Evolutionary conservation across 1,284 basidiomycete species (phyloP).

Genomic region (Mycosarcoma mackinlayi): DNA sequence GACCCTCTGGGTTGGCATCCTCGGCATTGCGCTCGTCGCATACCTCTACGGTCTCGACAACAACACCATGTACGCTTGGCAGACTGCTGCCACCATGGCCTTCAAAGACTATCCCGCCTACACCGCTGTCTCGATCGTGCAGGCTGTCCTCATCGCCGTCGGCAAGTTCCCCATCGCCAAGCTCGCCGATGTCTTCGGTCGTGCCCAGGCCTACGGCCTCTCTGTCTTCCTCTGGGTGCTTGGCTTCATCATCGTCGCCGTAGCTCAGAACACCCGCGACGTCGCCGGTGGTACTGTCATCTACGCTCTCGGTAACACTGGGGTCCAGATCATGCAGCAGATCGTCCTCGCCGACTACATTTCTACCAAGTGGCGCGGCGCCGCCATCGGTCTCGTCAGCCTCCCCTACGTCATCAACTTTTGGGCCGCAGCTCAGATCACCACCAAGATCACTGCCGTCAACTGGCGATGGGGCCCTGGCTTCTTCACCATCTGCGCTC

Average conservation of each 20-base stretch:
- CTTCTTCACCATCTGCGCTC: slow-evolving; percentile 65
- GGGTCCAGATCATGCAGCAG: slow-evolving; percentile 66
- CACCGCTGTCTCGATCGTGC: slow-evolving; percentile 51
- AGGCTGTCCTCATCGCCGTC: slow-evolving; percentile 65
- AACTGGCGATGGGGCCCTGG: slow-evolving; percentile 66
- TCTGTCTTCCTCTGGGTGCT: slow-evolving; percentile 61
- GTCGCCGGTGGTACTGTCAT: slow-evolving; percentile 59
- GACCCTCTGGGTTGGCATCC: slow-evolving; percentile 54
- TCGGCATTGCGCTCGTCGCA: slow-evolving; percentile 57
- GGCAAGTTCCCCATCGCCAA: slow-evolving; percentile 66
- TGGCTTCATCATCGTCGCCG: slow-evolving; percentile 64
- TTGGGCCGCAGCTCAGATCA: slow-evolving; percentile 41
- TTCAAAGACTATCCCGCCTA: slow-evolving; percentile 45
- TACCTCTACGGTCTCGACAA: slow-evolving; percentile 62
- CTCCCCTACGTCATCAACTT: slow-evolving; percentile 66
- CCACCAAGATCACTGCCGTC: slow-evolving; percentile 9
- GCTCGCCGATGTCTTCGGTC: slow-evolving; percentile 66
- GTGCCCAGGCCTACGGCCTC: slow-evolving; percentile 57
- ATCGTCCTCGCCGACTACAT: slow-evolving; percentile 65
- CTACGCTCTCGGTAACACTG: slow-evolving; percentile 65
- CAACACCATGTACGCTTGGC: slow-evolving; percentile 57
- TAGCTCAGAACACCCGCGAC: slow-evolving; percentile 43
- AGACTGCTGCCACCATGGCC: slow-evolving; percentile 34
- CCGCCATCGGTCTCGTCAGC: slow-evolving; percentile 61
- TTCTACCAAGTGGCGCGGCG: slow-evolving; percentile 60